A percentile compares a stretch with the other conserved stretches of the same genome.
phyloP scores from a whole-genome alignment of 345 rosid genomes.

The Rhodamnia rubescens region DNA sequence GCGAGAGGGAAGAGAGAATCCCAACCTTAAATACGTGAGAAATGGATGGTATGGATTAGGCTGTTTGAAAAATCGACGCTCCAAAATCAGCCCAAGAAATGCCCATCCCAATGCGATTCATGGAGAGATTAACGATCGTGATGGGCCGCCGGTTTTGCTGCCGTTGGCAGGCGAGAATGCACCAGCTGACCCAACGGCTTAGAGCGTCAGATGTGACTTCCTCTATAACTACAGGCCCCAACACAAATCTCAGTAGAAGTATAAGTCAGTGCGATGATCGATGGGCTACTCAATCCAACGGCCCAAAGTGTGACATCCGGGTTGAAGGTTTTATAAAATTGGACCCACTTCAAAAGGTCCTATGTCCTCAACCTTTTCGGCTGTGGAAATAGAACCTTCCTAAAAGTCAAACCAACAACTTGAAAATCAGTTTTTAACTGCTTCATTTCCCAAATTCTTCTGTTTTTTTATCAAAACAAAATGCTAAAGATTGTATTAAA shows the following conservation, averaged over 20 bases:
- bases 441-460: neutral
- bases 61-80: neutral
- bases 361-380: no score
- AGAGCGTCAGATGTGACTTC: no score
- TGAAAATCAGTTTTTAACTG: neutral
- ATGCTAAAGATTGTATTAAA: neutral
- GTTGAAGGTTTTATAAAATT: neutral
- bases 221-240: no score
- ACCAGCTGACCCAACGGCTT: neutral
- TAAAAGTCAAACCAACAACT: neutral
- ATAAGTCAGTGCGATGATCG: neutral
- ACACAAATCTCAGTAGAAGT: no score
- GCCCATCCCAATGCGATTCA: neutral
- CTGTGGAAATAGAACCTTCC: neutral
- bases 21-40: neutral
- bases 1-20: neutral
- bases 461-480: neutral
- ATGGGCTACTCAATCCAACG: no score
- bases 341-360: no score
- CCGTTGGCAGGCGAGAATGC: neutral
- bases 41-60: neutral
- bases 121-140: no score
- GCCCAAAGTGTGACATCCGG: neutral
- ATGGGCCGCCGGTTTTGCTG: neutral
- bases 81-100: neutral